Base-by-base conservation (phyloP, 352 stramenopile genomes). In the Phytophthora melonis region DNA sequence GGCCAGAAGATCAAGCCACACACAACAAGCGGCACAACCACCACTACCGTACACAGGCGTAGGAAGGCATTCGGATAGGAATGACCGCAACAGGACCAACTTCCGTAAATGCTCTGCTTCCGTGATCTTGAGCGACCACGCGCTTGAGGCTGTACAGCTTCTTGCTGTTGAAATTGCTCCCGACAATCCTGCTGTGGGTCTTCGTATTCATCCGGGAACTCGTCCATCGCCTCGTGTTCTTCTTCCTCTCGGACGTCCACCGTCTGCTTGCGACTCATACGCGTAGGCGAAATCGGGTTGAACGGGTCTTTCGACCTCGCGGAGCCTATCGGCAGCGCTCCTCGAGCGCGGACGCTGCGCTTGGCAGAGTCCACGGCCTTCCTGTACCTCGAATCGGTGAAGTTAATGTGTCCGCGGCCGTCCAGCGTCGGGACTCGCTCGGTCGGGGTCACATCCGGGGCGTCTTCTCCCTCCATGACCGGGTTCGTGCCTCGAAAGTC, bases 71-170 rank as follows among this genome's bases (percentile, higher is more conserved):
- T 84, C 32, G 80, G 80, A 61, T 80, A 82, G 18, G 68, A 63
- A 4, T 78, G 41, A 3, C 80, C 78, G 47, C 80, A 79, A 62
- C 72, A 87, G 8, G 69, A 72, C 80, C 80, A 87, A 25, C 58
- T 81, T 9, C 67, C 58, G 53, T 80, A 79, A 23, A 83, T 80
- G 53, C 75, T 87, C 21, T 74, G 75, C 65, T 85, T 85, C 30
- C 75, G 65, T 2, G 75, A 82, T 14, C 78, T 69, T 21, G 75
- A 67, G 1, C 75, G 71, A 18, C 47, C 62, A 0, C 59, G 66
- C 0, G 52, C 58, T 18, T 70, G 72, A n/a, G 49, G 13, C 5
- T 58, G 78, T n/a, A 8, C 43, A 50, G 43, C 58, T 43, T 73
- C 54, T 39, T 72, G 70, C 14, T 68, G 68, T 34, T 65, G 66